Evolutionary conservation across 192 early-diverging fungal genomes (phyloP), one percentile per base, ranked within the genome.

Genomic region (Funneliformis geosporum): DNA sequence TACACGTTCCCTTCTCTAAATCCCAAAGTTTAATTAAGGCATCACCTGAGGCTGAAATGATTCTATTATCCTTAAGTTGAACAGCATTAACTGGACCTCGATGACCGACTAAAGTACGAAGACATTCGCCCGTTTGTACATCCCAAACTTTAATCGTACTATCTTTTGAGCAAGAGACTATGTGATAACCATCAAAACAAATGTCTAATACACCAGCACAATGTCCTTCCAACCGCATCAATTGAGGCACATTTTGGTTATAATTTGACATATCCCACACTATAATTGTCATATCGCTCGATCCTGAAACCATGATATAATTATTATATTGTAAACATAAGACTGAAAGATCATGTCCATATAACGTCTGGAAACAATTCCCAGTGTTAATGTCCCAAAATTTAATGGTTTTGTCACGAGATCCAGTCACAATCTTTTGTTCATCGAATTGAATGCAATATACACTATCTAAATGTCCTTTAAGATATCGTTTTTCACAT

Each of bases 41-140:
- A 77, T 96, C 97, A 25, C 95, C 95, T 2, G 93, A 94, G 0
- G 97, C 96, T 1, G 93, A 95, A 4, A 91, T 95, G 16, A 98
- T 86, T 27, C 86, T 89, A 61, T 87, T 79, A 47, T 87, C 91
- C 40, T 90, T 72, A 39, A 96, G 80, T 80, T 97, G 93, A 9
- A 99, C 88, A 18, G 96, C 95, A 82, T 99, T 98, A 25, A 99
- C 98, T 1, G 97, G 95, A n/a, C 95, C 96, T 12, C 89, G 88
- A 80, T 98, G 98, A 23, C 95, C 96, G 21, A 84, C 68, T 73
- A 98, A 79, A 1, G 88, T 93, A 21, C 89, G 86, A 64, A 93
- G 60, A 14, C 91, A 86, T 60, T 83, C 80, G 7, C 92, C 94
- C 0, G 87, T 86, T 23, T 82, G 73, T n/a, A 90, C 83, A 80